Percentiles rank a stretch among this genome's conserved stretches.
These are phyloP conservation scores for Podaxis pistillaris DNA, from an alignment of 768 basidiomycete species.

Conservation along the genomic window DNA sequence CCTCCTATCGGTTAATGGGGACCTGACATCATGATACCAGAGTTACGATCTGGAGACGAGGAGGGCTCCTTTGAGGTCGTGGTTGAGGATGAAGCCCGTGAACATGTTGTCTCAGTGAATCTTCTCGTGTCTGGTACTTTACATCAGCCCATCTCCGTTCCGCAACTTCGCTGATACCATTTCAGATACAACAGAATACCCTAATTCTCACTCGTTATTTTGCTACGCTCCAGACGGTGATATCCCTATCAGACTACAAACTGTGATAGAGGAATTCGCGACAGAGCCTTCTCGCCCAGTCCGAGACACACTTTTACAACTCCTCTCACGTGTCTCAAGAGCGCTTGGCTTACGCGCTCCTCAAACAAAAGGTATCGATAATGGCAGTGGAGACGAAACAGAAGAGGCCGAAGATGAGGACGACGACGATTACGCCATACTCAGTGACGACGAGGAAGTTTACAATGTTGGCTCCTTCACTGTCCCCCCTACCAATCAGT, in stretches of 20 bases:
- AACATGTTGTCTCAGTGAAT: constrained; percentile 36
- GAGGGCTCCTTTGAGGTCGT: constrained; percentile 60
- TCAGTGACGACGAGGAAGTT: constrained; percentile 31
- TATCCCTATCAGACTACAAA: constrained; percentile 36
- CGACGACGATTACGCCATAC: constrained; percentile 32
- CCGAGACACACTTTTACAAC: constrained; percentile 39
- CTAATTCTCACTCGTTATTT: constrained; percentile 54
- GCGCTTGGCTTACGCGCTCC: constrained; percentile 17
- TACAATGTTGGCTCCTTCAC: constrained; percentile 32
- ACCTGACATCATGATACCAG: constrained; percentile 29
- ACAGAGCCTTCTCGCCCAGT: constrained; percentile 41
- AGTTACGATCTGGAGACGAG: constrained; percentile 54
- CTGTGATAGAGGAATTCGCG: constrained; percentile 44
- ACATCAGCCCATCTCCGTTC: not conserved
- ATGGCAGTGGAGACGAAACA: constrained; percentile 25
- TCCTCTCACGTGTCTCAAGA: constrained; percentile 37
- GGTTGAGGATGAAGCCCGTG: constrained; percentile 33
- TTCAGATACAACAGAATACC: constrained; percentile 67
- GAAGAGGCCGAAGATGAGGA: constrained; percentile 38
- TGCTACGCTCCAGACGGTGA: constrained; percentile 50
- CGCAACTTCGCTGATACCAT: not conserved
- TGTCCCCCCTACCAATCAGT: constrained; percentile 18
- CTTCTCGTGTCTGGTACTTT: constrained; percentile 50
- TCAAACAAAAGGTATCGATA: constrained; percentile 21
- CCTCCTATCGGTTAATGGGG: not conserved